A percentile compares a stretch with the other conserved stretches of the same genome.
phyloP scores from a whole-genome alignment of 441 rosid species.

The Theobroma grandiflorum region DNA sequence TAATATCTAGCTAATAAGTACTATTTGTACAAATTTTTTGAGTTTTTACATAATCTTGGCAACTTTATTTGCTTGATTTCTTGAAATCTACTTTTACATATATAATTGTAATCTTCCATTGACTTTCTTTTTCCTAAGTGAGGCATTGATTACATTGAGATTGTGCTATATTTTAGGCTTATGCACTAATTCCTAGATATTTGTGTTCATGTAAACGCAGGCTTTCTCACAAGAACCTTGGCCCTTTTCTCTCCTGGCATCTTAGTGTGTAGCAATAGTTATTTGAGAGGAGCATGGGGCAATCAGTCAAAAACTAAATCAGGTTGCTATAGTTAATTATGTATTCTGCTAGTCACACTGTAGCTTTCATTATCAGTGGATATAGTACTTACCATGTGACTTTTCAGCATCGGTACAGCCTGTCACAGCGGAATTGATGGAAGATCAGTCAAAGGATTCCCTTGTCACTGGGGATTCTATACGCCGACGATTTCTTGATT shows the following conservation, averaged over 20 bases:
- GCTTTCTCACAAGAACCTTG: slow-evolving; percentile 45
- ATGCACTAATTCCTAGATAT: slow-evolving; percentile 10
- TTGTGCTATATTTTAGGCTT: slow-evolving; percentile 5
- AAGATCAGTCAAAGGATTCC: slow-evolving; percentile 50
- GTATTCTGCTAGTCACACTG: slow-evolving; percentile 19
- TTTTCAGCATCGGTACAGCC: slow-evolving; percentile 79
- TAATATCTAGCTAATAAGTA: not conserved
- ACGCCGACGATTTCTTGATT: slow-evolving; percentile 79
- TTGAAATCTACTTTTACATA: not conserved
- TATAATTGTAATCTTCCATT: slow-evolving; percentile 9
- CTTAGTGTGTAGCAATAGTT: slow-evolving; percentile 35
- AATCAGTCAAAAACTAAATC: slow-evolving; percentile 55
- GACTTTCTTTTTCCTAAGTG: not conserved
- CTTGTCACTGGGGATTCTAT: slow-evolving; percentile 78
- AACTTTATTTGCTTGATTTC: slow-evolving; percentile 12
- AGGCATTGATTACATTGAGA: not conserved
- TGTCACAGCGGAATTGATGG: slow-evolving; percentile 57
- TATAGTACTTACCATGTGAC: slow-evolving; percentile 37
- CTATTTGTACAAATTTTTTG: not conserved
- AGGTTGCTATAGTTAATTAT: slow-evolving; percentile 50
- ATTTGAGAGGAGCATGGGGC: slow-evolving; percentile 27
- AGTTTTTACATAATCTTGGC: not conserved
- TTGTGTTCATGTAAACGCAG: slow-evolving; percentile 47
- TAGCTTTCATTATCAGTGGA: slow-evolving; percentile 30
- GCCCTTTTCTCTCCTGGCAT: slow-evolving; percentile 40